Base-by-base conservation (phyloP, 495 filamentous ascomycete species). In the Tuber calosporum region DNA sequence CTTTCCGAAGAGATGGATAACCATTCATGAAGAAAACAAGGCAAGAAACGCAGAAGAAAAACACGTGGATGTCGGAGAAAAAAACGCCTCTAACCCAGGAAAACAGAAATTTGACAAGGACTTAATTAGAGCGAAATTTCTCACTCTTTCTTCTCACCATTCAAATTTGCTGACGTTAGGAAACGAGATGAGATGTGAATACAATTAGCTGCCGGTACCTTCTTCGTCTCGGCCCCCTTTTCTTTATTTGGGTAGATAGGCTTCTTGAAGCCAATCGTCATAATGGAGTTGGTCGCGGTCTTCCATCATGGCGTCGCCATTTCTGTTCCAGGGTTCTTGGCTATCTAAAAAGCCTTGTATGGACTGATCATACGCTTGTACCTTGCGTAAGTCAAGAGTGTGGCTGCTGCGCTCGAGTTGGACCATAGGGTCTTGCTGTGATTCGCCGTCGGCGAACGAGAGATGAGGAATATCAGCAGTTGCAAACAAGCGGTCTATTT, bases 281-380 rank as follows among this genome's bases (percentile, higher is more conserved):
- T 81, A 81, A 45, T 77, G 30, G n/a, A 81, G 71, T 66, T 80
- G 71, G 20, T 79, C 77, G 5, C 79, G 58, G 30, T 71, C 69
- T 38, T 70, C 68, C 19, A 66, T 20, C 40, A 73, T 66, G 17
- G 66, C 73, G 72, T 79, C 78, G 67, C 73, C 73, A 7, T 71
- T 77, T 20, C 78, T 72, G 11, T 37, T 72, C 79, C 79, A 81
- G 7, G 75, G 70, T 9, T 81, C 79, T 66, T 76, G 70, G 40
- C 75, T 79, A 66, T 81, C 79, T 34, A 79, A 37, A 68, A 81
- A 81, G 30, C 75, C 79, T 62, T 79, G 74, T 73, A 81, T 81
- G 22, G 68, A 74, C 71, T 81, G 79, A 36, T 77, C 69, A 68
- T 81, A 81, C 15, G 70, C 79, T 30, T 79, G 79, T 5, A 81